Evolutionary conservation across 2,329 filamentous ascomycete genomes (phyloP).

Genomic region (Didymella lethalis): DNA sequence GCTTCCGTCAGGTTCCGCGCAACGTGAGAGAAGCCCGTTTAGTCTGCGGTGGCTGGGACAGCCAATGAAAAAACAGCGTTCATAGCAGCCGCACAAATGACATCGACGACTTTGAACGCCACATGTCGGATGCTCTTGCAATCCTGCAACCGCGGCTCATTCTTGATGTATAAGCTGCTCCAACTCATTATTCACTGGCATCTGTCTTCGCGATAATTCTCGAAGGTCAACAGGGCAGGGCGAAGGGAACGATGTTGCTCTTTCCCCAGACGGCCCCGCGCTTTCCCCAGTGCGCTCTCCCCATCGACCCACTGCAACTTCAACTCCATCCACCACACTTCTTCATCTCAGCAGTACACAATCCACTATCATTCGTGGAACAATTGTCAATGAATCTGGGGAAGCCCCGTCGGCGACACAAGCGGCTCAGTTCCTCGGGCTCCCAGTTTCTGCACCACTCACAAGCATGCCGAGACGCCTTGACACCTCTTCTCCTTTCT

Average conservation of each 20-base stretch:
- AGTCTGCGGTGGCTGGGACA: neutral
- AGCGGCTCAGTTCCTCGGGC: conserved; percentile 5
- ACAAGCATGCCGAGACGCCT: conserved; percentile 22
- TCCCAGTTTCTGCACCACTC: conserved; percentile 20
- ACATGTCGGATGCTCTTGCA: neutral
- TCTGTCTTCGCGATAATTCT: neutral
- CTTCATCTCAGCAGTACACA: neutral
- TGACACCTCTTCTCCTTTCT: conserved; percentile 19
- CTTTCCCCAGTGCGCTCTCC: conserved; percentile 2
- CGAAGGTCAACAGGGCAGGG: neutral
- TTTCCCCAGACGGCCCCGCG: conserved; percentile 3
- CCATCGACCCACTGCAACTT: neutral
- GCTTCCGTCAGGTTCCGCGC: neutral
- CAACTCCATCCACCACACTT: neutral
- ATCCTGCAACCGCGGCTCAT: neutral
- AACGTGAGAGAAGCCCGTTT: neutral
- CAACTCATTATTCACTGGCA: too few relatives aligned
- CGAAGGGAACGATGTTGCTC: neutral
- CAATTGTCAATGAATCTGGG: neutral
- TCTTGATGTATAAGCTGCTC: neutral
- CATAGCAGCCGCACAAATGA: neutral
- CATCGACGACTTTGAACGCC: too few relatives aligned
- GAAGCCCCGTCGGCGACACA: neutral
- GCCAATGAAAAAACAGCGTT: too few relatives aligned
- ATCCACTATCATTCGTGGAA: conserved; percentile 12